Evolutionary conservation across 495 filamentous ascomycete genomes (phyloP), one percentile per base, ranked within the genome.

Genomic region (Penicillium ochrochloron): DNA sequence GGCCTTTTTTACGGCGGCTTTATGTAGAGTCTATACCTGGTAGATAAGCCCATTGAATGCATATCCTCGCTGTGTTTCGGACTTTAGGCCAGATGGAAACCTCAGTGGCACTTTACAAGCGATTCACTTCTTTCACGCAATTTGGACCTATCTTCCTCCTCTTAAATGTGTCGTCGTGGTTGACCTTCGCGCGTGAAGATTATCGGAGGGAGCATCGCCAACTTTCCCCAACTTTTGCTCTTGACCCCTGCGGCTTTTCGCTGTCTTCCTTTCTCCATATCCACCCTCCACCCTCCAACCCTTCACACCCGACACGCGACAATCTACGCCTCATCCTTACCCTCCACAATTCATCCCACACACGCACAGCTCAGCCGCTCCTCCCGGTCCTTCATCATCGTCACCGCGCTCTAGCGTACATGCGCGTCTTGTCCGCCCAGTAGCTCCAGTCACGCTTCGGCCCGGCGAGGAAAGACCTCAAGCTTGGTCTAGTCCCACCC

Each of bases 141-240:
- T 3, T 21, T 0, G 3, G 19, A 19, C 29, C 1, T 27, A 2
- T 29, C 25, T 29, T 7, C 14, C 14, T 29, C 4, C 5, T 33
- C 17, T 8, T 5, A 52, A 15, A 33, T 39, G 11, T 19, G 39
- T 39, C 7, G 2, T 42, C 41, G 57, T 48, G 57, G 57, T 59
- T 25, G n/a, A 50, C 4, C 15, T 35, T 17, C 41, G 53, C 46
- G 44, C 44, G 44, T 21, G 3, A 46, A 23, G n/a, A 46, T 15
- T 48, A 27, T 61, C 34, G 33, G n/a, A 46, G 23, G 33, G n/a
- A 46, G 23, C 59, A 27, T 54, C 46, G 33, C 33, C 48, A 27
- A 52, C 54, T 41, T 64, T 41, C 61, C 56, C 59, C 70, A 66
- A 62, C 56, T 66, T 66, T 72, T 66, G 67, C 64, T 70, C 62